These are phyloP conservation scores for Phytophthora tentaculata DNA, from an alignment of 352 stramenopile genomes.

Conservation along the genomic window DNA sequence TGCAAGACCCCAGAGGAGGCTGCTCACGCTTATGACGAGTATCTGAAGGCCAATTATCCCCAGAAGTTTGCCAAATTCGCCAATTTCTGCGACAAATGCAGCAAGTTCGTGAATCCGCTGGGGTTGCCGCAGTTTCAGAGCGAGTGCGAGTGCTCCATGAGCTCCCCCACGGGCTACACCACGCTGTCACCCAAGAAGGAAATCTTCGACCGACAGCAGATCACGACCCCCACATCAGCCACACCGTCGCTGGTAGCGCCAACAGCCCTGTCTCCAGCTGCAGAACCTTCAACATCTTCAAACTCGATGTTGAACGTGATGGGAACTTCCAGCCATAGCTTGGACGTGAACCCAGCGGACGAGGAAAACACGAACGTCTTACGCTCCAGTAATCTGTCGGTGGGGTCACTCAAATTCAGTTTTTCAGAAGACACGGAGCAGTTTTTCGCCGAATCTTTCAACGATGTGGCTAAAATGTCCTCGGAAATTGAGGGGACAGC, in stretches of 20 bases:
- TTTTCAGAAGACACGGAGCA: slow-evolving; percentile 73
- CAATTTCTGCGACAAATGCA: slow-evolving; percentile 87
- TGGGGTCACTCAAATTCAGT: slow-evolving; percentile 76
- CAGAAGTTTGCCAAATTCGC: slow-evolving; percentile 88
- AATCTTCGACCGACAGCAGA: slow-evolving; percentile 36
- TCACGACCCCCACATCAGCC: slow-evolving; percentile 38
- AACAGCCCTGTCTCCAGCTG: slow-evolving; percentile 40
- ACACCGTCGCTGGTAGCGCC: slow-evolving; percentile 35
- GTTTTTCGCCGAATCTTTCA: slow-evolving; percentile 66
- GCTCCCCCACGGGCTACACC: slow-evolving; percentile 19
- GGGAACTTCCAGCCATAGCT: slow-evolving; percentile 35
- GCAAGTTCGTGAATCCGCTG: slow-evolving; percentile 83
- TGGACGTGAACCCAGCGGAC: slow-evolving; percentile 46
- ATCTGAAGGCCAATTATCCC: slow-evolving; percentile 82
- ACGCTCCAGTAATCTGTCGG: slow-evolving; percentile 69
- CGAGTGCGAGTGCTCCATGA: slow-evolving; percentile 70
- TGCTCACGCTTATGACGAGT: slow-evolving; percentile 81
- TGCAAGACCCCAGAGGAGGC: slow-evolving; percentile 90
- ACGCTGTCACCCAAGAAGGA: slow-evolving; percentile 53
- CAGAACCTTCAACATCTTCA: slow-evolving; percentile 19
- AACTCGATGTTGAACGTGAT: slow-evolving; percentile 28
- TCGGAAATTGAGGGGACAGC: slow-evolving; percentile 28
- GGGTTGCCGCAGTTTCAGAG: slow-evolving; percentile 75
- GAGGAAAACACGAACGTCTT: slow-evolving; percentile 39
- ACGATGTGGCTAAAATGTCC: slow-evolving; percentile 53